Conservation (phyloP, 2,329 filamentous ascomycete species). For the Boeremia exigua region DNA sequence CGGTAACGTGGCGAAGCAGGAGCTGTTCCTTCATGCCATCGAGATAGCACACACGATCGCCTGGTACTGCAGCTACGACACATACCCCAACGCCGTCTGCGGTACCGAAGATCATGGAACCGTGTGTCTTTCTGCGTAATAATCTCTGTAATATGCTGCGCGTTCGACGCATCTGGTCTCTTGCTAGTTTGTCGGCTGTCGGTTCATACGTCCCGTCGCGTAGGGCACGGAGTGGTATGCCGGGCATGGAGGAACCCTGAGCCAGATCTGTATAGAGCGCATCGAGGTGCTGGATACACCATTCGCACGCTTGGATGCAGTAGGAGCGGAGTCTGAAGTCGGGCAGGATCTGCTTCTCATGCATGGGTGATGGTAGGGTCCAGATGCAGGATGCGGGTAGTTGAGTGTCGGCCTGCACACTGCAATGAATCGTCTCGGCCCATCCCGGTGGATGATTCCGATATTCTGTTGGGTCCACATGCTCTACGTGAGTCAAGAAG, state of each 20-base stretch:
- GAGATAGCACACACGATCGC: background rate
- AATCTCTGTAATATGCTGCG: background rate
- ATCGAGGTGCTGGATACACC: no score
- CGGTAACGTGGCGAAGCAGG: background rate
- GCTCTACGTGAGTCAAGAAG: background rate
- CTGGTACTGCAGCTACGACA: background rate
- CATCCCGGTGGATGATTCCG: background rate
- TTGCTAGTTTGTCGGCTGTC: no score
- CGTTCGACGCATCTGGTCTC: background rate
- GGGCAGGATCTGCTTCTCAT: no score
- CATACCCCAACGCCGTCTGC: background rate
- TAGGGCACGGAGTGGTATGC: no score
- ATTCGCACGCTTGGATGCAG: no score
- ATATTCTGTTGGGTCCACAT: background rate
- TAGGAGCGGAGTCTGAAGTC: no score
- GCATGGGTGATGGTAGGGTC: no score
- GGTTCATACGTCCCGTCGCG: no score
- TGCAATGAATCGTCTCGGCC: background rate
- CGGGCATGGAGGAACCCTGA: no score
- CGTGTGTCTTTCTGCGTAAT: background rate
- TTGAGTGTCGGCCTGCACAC: no score
- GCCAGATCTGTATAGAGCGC: no score
- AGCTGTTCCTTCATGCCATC: background rate
- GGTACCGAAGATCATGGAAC: background rate
- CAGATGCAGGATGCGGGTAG: no score